Evolutionary conservation across 1,284 basidiomycete species (phyloP), one percentile per base, ranked within the genome.

Genomic region (Tremellales sp.): DNA sequence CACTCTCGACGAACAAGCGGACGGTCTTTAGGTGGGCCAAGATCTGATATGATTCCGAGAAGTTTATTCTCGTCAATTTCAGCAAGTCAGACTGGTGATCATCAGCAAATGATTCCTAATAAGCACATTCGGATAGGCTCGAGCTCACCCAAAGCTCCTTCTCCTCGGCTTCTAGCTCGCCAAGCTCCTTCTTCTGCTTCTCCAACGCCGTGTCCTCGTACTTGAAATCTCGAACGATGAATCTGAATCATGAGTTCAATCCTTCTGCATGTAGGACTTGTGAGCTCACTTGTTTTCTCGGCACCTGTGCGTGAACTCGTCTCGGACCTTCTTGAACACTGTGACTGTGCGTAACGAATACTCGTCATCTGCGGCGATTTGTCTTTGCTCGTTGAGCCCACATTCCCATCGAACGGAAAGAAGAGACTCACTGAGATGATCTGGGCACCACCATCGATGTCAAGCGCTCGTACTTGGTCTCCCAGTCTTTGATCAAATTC

Each of bases 11-110:
- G 64, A 92, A 97, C 10, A 94, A 79, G 23, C 91, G 84, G 21
- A 97, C 74, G 48, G 97, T 82, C 75, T 98, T 97, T 56, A 98
- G 78, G 68, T 98, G 96, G 1, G 93, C 86, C 17, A 97, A 80
- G 27, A 94, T 81, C 73, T 98, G 91, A 77, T 93, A 93, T 3
- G 93, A 84, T 75, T 99, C 96, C 5, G 90, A 93, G 71, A 98
- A 99, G 76, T 96, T 97, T 52, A 89, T 96, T 54, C 96, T 81
- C 25, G 92, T 84, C 39, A 98, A 75, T 56, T 89, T 83, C n/a
- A 99, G 78, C 2, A 99, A 80, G 66, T 98, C 96, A 19, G 92
- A 90, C 92, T 96, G 62, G n/a, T 7, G 12, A 33, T 44, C 27
- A 33, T 23, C 27, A 45, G 40, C 31, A 10, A 45, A 21, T n/a